Percentiles rank a stretch among this genome's conserved stretches.
Conservation (phyloP, 2,329 filamentous ascomycete genomes). For the Verticillium albo-atrum region DNA sequence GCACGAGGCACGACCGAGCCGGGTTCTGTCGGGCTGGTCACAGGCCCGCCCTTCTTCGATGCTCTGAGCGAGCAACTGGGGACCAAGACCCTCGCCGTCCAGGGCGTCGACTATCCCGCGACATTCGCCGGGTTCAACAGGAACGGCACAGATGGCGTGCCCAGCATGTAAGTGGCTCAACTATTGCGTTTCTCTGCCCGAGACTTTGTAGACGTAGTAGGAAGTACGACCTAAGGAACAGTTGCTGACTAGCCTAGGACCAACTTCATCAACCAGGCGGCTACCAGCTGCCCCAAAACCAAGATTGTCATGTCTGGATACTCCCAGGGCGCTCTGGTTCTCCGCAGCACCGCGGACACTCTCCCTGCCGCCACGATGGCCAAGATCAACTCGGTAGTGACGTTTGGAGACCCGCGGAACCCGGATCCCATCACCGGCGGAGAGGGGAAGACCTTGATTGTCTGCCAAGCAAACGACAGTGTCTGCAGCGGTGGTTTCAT, state of each 20-base stretch:
- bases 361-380: conserved; percentile 16
- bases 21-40: conserved; percentile 20
- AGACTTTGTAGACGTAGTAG: not conserved
- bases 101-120: conserved; percentile 21
- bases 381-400: conserved; percentile 19
- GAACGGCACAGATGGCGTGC: conserved; percentile 13
- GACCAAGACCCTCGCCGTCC: conserved; percentile 12
- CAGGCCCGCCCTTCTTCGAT: conserved; percentile 18
- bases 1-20: conserved; percentile 24
- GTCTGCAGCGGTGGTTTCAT: conserved; percentile 22
- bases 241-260: conserved; percentile 21
- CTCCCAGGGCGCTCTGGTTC: conserved; percentile 21
- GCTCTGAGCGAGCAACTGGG: conserved; percentile 11
- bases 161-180: conserved; percentile 15
- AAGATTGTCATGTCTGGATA: conserved; percentile 19
- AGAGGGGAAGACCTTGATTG: conserved; percentile 12
- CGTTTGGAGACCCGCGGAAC: conserved; percentile 23
- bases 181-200: not conserved
- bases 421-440: conserved; percentile 13
- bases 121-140: conserved; percentile 19
- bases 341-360: conserved; percentile 18
- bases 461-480: conserved; percentile 19
- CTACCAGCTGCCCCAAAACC: conserved; percentile 17
- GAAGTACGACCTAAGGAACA: too few relatives aligned
- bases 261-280: conserved; percentile 20